Evolutionary conservation across 2,329 filamentous ascomycete species (phyloP), one percentile per base, ranked within the genome.

Genomic region (Trichoderma sp.): DNA sequence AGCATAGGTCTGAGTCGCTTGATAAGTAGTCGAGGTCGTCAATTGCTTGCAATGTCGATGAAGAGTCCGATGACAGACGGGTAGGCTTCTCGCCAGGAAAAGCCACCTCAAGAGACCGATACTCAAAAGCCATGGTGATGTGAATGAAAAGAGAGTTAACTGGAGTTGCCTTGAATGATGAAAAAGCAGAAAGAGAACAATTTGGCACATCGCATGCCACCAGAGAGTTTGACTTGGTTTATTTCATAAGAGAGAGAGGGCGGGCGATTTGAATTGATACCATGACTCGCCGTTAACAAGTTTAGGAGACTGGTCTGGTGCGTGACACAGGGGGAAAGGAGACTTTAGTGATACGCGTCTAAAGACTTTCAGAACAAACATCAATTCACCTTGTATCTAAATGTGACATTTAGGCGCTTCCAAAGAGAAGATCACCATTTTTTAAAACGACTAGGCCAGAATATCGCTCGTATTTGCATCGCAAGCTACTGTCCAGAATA

Each of bases 1-100:
- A 60, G 11, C 16, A 46, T 2, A 49, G 18, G 14, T 60, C 58
- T 16, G 58, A 46, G 13, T 60, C 39, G 58, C 24, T 24, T 11
- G 58, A 60, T 14, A 49, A 18, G 49, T 60, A 60, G 58, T 60
- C 58, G 14, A 60, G 21, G 21, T 60, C 58, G 26, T 60, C 58
- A 21, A 60, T 49, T 13, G 39, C 58, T 21, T 30, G 58, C 32
- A 60, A 28, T 8, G 58, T 60, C 6, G 58, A 60, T 14, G 18
- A 46, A 30, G 58, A 60, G 18, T 60, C 58, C 2, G 58, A 60
- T 28, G 58, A 60, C 11, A 49, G 39, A 60, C 58, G 58, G 26
- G 37, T 16, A 21, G 39, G 39, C 16, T 60, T 30, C 11, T 60
- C 58, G 58, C 58, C 39, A 32, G 58, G 37, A 26, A 60, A 60